Conservation (phyloP, 495 filamentous ascomycete species). For the Podospora bellae-mahoneyi region DNA sequence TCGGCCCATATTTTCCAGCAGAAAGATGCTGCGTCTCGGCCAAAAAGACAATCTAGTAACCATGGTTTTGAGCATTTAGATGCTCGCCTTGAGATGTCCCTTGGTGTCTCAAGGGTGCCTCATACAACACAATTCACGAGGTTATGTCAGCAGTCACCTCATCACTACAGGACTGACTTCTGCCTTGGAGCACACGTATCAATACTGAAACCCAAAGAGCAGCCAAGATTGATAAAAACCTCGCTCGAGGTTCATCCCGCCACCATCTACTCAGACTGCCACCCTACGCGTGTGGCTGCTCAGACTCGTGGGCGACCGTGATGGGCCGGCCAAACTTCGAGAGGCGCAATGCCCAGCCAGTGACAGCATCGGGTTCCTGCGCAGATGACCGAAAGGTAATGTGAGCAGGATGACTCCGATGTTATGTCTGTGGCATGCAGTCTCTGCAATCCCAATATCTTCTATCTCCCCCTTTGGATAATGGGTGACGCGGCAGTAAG, state of each 20-base stretch:
- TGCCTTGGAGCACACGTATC: not conserved
- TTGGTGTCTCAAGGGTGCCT: no score
- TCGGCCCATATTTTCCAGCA: no score
- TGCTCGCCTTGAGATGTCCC: no score
- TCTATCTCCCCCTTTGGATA: not conserved
- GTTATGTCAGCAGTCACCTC: no score
- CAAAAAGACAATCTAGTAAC: no score
- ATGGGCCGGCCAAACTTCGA: not conserved
- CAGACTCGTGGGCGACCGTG: conserved; percentile 4
- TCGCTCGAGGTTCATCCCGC: not conserved
- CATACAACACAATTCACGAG: no score
- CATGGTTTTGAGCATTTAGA: no score
- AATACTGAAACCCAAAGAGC: not conserved
- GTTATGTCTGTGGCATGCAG: conserved; percentile 22
- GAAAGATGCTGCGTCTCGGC: no score
- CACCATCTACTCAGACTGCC: not conserved
- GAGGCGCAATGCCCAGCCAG: conserved; percentile 19
- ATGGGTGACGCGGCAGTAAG: not conserved
- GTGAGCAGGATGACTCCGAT: conserved; percentile 8
- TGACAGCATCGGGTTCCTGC: conserved; percentile 36
- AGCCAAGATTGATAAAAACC: not conserved
- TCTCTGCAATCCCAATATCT: conserved; percentile 5
- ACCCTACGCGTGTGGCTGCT: not conserved
- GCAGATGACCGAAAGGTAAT: conserved; percentile 22
- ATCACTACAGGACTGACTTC: not conserved